A percentile compares a stretch with the other conserved stretches of the same genome.
These are phyloP conservation scores for Peniophora sp. DNA, from an alignment of 1,284 basidiomycete species.

Conservation along the genomic window DNA sequence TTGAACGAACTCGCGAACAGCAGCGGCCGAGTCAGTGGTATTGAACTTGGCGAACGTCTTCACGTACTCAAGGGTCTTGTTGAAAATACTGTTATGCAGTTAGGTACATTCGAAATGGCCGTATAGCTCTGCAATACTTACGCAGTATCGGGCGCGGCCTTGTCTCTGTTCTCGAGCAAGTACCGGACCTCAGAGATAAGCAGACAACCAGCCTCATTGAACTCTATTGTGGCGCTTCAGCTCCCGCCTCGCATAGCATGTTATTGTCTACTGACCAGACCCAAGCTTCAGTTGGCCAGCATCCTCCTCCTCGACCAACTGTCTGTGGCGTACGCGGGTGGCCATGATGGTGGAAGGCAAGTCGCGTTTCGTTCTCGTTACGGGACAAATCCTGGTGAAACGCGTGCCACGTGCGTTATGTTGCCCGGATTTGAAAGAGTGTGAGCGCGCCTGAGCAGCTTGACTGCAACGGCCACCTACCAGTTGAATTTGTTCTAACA, in stretches of 20 bases:
- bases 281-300: conserved; percentile 64
- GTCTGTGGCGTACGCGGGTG: conserved; percentile 39
- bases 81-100: conserved; percentile 64
- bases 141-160: conserved; percentile 78
- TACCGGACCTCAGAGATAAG: conserved; percentile 90
- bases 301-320: conserved; percentile 61
- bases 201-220: conserved; percentile 85
- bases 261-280: conserved; percentile 31
- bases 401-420: too few species aligned
- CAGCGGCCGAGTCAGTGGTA: conserved; percentile 78
- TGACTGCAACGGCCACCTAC: too few species aligned
- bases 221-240: conserved; percentile 42
- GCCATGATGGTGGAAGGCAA: conserved; percentile 24
- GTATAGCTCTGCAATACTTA: conserved; percentile 30
- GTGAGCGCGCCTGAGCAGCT: too few species aligned
- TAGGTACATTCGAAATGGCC: not conserved
- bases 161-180: conserved; percentile 78
- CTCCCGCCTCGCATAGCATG: too few species aligned
- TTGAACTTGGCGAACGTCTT: conserved; percentile 87
- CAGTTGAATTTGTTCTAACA: too few species aligned
- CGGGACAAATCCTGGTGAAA: too few species aligned
- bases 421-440: too few species aligned
- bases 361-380: not conserved
- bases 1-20: conserved; percentile 75
- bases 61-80: conserved; percentile 89